Evolutionary conservation across 345 rosid genomes (phyloP), one percentile per base, ranked within the genome.

Genomic region (Citrus unshiu): DNA sequence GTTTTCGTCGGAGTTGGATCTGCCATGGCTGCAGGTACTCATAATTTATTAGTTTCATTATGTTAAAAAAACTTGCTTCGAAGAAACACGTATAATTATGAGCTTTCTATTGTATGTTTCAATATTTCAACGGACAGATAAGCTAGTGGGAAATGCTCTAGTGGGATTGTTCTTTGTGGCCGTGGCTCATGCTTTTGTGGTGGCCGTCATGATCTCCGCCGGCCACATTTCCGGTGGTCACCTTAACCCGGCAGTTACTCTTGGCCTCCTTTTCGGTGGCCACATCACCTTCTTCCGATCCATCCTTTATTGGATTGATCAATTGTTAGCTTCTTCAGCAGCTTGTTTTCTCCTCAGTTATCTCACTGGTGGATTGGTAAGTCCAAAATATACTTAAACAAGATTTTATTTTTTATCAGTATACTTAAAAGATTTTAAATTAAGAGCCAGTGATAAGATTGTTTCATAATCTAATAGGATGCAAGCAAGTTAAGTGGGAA

Each of bases 191-290:
- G 92, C 96, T 19, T 82, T 95, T 19, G 95, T 93, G 75, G 97
- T 93, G 81, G 93, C 86, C 0, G 99, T 90, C 57, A 93, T 90
- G 98, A 89, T 93, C 73, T 88, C 95, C 0, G 98, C 95, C 1
- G 98, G 99, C 18, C 99, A 88, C 80, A 90, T 91, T 74, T 95
- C 97, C 24, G 99, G 97, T 27, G 98, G 99, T 6, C 99, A 93
- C 83, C 95, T 95, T 25, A 95, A 93, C 81, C 99, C 99, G 0
- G 93, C 98, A 0, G 98, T 95, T n/a, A 91, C 98, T 9, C 74
- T 95, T 3, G 95, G 97, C 73, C 91, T 95, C 63, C 91, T 93
- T 16, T 61, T 81, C 8, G 98, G 98, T 3, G 98, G 98, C 49
- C 91, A 87, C 84, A 92, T 93, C 82, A 91, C 92, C 24, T 79